These are phyloP conservation scores for Crucihimalaya himalaica DNA, from an alignment of 345 rosid genomes.

Conservation along the genomic window DNA sequence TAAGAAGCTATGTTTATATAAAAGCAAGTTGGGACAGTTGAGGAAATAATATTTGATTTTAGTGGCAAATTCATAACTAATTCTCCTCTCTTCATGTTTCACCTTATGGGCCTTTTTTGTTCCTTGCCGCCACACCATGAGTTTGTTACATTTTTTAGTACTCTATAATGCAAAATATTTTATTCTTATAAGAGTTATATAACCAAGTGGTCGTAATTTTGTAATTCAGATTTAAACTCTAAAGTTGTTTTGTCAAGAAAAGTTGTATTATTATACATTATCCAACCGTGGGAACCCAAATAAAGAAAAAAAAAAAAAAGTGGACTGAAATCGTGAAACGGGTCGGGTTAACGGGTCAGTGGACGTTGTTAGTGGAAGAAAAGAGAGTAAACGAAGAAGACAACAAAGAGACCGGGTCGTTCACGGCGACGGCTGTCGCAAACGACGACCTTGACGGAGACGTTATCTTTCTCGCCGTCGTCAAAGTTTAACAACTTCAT, in stretches of 20 bases:
- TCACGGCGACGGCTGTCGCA: slow-evolving; percentile 41
- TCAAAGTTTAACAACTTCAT: slow-evolving; percentile 6
- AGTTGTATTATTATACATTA: neutral
- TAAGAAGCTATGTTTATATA: slow-evolving; percentile 21
- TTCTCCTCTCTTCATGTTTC: slow-evolving; percentile 29
- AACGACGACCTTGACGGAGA: slow-evolving; percentile 40
- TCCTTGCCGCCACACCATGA: slow-evolving; percentile 30
- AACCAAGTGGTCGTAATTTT: slow-evolving; percentile 25
- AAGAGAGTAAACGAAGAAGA: slow-evolving; percentile 19
- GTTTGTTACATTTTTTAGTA: slow-evolving; percentile 28
- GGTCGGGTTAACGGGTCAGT: slow-evolving; percentile 18
- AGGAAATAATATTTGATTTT: slow-evolving; percentile 25
- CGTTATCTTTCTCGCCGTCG: slow-evolving; percentile 21
- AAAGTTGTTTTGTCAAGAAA: no score
- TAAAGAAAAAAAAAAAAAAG: neutral
- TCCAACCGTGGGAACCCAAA: neutral
- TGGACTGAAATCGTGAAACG: neutral
- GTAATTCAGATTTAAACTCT: slow-evolving; percentile 13
- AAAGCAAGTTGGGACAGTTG: slow-evolving; percentile 43
- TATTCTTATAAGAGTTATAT: neutral
- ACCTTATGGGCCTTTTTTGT: slow-evolving; percentile 37
- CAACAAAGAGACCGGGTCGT: slow-evolving; percentile 28
- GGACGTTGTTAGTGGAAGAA: slow-evolving; percentile 14
- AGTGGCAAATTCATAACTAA: slow-evolving; percentile 31
- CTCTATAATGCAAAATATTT: slow-evolving; percentile 15